Evolutionary conservation across 805 yeast genomes (phyloP), one percentile per base, ranked within the genome.

Genomic region (Yarrowia bubula): DNA sequence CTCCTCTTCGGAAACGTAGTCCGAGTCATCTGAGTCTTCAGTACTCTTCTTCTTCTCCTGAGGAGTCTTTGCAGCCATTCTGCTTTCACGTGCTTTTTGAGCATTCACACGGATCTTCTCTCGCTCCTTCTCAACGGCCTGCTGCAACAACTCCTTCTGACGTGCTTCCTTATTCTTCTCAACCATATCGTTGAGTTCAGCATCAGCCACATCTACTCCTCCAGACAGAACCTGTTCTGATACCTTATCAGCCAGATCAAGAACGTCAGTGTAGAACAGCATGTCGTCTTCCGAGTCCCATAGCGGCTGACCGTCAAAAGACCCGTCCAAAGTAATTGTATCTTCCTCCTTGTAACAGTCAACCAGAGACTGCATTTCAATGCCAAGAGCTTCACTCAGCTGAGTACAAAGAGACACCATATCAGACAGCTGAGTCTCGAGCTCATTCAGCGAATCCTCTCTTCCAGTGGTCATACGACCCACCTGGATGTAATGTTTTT

Each of bases 281-380:
- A 81, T 80, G n/a, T 83, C 85, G 35, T 85, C 87, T 15, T 84
- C 84, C 65, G 81, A 85, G 43, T 84, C 89, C 96, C 96, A 90
- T 68, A 31, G 73, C 73, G 9, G 61, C 55, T 55, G 62, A n/a
- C 64, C 64, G 11, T 58, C 65, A 11, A 65, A 44, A 13, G 68
- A 46, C 35, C 66, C 51, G 43, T 53, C 53, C 62, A 64, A 35
- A 64, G 71, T 62, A 48, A 69, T 70, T 4, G 69, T 53, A 3
- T 70, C 72, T 0, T 69, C 73, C 1, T 71, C 76, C 2, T 67
- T 69, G 3, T 68, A 73, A 1, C 69, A 74, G 6, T 68, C 44
- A 8, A 60, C 60, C 1, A 79, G 67, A 1, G 67, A 70, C 3
- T 85, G 85, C 31, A 75, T 67, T 0, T 75, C 76, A 1, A 83